Evolutionary conservation across 169 alveolate species (phyloP).

Genomic region (Eimeria falciformis): DNA sequence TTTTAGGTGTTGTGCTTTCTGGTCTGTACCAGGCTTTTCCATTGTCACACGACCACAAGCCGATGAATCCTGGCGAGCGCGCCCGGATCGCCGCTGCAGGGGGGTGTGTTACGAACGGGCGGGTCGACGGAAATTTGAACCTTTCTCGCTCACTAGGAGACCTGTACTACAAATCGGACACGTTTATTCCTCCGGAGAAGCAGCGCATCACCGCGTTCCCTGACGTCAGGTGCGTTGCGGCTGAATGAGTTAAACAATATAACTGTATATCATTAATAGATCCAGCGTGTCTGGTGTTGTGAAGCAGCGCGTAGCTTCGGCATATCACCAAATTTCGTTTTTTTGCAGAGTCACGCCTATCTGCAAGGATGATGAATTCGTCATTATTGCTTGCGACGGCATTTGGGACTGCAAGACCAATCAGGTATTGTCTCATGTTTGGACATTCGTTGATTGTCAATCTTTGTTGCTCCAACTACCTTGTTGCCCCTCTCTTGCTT

Average conservation of each 20-base stretch:
- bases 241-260: too few relatives aligned
- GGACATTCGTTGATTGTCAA: too few relatives aligned
- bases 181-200: constrained; percentile 90
- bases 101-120: constrained; percentile 75
- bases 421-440: too few relatives aligned
- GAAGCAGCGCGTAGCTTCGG: too few relatives aligned
- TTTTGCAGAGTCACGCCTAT: constrained; percentile 30
- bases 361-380: constrained; percentile 93
- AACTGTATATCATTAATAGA: too few relatives aligned
- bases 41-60: constrained; percentile 98
- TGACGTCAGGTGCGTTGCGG: constrained; percentile 91
- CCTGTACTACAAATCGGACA: constrained; percentile 94
- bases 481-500: too few relatives aligned
- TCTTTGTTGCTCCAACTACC: too few relatives aligned
- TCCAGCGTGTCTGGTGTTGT: too few relatives aligned
- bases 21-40: constrained; percentile 74
- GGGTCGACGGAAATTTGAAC: constrained; percentile 80
- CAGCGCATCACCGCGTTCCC: constrained; percentile 97
- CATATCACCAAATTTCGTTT: too few relatives aligned
- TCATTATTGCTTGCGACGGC: constrained; percentile 99
- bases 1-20: too few relatives aligned
- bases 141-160: constrained; percentile 95
- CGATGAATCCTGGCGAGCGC: constrained; percentile 93
- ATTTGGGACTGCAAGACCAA: constrained; percentile 98
- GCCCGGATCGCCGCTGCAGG: constrained; percentile 73